phyloP scores from a whole-genome alignment of 352 stramenopile genomes.

The Aphanomyces invadans region DNA sequence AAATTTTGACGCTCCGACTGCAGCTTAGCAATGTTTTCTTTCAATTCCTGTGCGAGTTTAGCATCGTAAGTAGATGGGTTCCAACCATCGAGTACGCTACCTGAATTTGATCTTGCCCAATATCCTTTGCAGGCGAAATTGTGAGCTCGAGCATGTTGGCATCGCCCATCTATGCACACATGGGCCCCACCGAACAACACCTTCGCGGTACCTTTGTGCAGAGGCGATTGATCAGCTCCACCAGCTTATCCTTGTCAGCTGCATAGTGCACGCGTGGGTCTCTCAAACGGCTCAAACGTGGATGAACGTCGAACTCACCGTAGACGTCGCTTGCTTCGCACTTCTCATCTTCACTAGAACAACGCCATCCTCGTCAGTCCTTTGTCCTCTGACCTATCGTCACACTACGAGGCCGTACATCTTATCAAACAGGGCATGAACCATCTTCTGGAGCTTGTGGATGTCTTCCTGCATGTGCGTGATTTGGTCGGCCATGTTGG shows the following conservation, averaged over 20 bases:
- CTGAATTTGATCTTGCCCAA: conserved; percentile 18
- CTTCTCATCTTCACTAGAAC: conserved; percentile 12
- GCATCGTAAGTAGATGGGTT: not conserved
- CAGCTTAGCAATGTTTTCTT: conserved; percentile 19
- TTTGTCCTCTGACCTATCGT: conserved; percentile 21
- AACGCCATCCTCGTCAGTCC: not conserved
- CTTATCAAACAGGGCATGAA: conserved; percentile 80
- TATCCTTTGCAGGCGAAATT: conserved; percentile 60
- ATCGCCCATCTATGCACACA: conserved; percentile 56
- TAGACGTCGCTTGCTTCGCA: conserved; percentile 66
- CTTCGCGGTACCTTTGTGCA: conserved; percentile 49
- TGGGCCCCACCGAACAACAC: too few relatives aligned
- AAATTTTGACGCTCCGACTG: conserved; percentile 21
- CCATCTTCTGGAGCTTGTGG: conserved; percentile 89
- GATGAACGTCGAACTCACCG: conserved; percentile 28
- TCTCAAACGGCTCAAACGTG: not conserved
- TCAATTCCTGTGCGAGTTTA: conserved; percentile 13
- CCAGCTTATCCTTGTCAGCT: conserved; percentile 81
- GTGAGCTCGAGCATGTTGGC: conserved; percentile 84
- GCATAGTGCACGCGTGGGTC: not conserved
- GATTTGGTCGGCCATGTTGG: conserved; percentile 52
- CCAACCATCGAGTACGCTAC: not conserved
- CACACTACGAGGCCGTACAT: conserved; percentile 41
- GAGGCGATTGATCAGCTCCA: conserved; percentile 83
- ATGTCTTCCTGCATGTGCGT: conserved; percentile 89